Percentiles rank a stretch among this genome's conserved stretches.
phyloP scores from a whole-genome alignment of 1,139 yeast genomes.

The Hemisphaericaspora subhashii region DNA sequence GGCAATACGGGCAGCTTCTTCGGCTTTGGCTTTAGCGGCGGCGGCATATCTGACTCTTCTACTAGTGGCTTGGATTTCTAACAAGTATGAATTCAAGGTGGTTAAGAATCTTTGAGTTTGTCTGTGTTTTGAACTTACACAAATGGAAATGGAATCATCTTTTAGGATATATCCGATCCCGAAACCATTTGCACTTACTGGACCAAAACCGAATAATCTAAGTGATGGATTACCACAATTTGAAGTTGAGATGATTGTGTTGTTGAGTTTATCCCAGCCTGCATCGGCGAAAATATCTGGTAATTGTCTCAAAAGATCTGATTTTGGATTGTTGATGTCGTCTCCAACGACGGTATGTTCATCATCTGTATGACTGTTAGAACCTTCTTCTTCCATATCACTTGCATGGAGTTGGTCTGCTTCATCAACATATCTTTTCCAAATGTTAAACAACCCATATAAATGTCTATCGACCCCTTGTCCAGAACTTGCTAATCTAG shows the following conservation, averaged over 20 bases:
- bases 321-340: background rate
- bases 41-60: slow-evolving; percentile 16
- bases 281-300: slow-evolving; percentile 68
- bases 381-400: background rate
- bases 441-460: slow-evolving; percentile 82
- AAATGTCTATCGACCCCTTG: slow-evolving; percentile 89
- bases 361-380: slow-evolving; percentile 15
- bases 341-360: slow-evolving; percentile 21
- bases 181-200: slow-evolving; percentile 85
- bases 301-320: slow-evolving; percentile 22
- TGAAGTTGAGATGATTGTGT: slow-evolving; percentile 45
- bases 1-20: slow-evolving; percentile 7
- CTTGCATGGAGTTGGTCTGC: slow-evolving; percentile 20
- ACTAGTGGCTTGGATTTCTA: slow-evolving; percentile 61
- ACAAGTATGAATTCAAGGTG: slow-evolving; percentile 66
- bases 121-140: slow-evolving; percentile 88
- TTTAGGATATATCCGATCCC: slow-evolving; percentile 91
- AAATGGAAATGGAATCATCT: slow-evolving; percentile 78
- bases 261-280: slow-evolving; percentile 62
- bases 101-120: slow-evolving; percentile 83
- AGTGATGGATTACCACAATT: slow-evolving; percentile 80
- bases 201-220: slow-evolving; percentile 89
- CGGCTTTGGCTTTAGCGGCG: slow-evolving; percentile 1
- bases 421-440: slow-evolving; percentile 69
- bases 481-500: slow-evolving; percentile 70